These are phyloP conservation scores for Suhomyces bolitotheri DNA, from an alignment of 1,139 yeast species.

Conservation along the genomic window DNA sequence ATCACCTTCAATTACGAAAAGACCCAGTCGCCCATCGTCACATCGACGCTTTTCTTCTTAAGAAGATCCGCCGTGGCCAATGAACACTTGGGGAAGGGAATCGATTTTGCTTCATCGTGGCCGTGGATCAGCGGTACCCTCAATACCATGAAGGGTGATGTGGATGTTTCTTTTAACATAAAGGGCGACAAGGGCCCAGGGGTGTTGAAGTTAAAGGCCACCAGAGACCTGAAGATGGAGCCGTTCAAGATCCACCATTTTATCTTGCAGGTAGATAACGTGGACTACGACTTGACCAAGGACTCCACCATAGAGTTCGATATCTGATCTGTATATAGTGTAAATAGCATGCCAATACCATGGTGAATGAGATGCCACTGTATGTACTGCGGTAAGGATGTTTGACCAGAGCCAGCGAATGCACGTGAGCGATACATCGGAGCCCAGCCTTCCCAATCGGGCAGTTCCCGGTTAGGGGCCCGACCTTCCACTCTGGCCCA, in stretches of 20 bases:
- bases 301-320: slow-evolving; percentile 50
- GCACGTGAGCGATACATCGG: no score
- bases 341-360: no score
- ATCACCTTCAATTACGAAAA: slow-evolving; percentile 90
- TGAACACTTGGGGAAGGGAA: slow-evolving; percentile 68
- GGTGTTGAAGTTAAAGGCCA: slow-evolving; percentile 57
- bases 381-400: no score
- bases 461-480: no score
- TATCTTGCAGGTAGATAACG: slow-evolving; percentile 45
- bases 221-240: slow-evolving; percentile 53
- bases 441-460: no score
- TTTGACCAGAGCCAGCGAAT: no score
- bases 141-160: slow-evolving; percentile 78
- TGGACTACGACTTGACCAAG: slow-evolving; percentile 47
- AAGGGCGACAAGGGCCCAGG: slow-evolving; percentile 60
- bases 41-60: slow-evolving; percentile 82
- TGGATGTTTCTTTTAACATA: slow-evolving; percentile 70
- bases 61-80: slow-evolving; percentile 75
- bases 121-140: slow-evolving; percentile 91
- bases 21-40: slow-evolving; percentile 80
- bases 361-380: no score
- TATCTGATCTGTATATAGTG: no score
- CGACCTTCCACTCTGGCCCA: no score
- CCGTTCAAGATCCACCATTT: slow-evolving; percentile 65
- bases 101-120: slow-evolving; percentile 65